These are phyloP conservation scores for Gliomastix tumulicola DNA, from an alignment of 2,329 filamentous ascomycete genomes.

Conservation along the genomic window DNA sequence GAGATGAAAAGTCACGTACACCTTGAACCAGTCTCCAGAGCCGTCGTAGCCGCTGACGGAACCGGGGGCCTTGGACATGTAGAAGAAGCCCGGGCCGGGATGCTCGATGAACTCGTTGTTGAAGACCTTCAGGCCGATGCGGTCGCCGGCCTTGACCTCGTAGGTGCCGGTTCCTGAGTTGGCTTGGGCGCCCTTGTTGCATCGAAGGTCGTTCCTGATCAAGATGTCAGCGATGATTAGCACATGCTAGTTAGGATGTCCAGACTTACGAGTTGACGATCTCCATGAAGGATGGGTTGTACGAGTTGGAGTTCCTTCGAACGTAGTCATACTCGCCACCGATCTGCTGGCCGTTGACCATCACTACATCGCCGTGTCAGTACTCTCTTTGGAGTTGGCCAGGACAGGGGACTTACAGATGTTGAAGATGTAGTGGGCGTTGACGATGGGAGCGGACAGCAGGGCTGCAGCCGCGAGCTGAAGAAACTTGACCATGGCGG, in stretches of 20 bases:
- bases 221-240: constrained; percentile 7
- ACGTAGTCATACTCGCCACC: constrained; percentile 39
- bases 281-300: constrained; percentile 26
- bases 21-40: constrained; percentile 32
- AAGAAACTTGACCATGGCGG: constrained; percentile 6
- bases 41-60: constrained; percentile 36
- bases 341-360: constrained; percentile 32
- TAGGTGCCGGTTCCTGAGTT: constrained; percentile 27
- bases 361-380: too few relatives aligned
- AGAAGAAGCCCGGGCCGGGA: constrained; percentile 32
- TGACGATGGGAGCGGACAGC: constrained; percentile 7
- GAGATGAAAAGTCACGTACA: constrained; percentile 15
- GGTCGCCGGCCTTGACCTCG: constrained; percentile 38
- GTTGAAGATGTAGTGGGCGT: constrained; percentile 26
- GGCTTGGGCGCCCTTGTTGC: constrained; percentile 22
- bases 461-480: constrained; percentile 5
- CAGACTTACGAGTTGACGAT: constrained; percentile 14
- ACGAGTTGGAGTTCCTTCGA: constrained; percentile 31
- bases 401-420: too few relatives aligned
- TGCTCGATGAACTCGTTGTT: constrained; percentile 40
- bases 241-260: too few relatives aligned
- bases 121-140: constrained; percentile 42
- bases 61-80: constrained; percentile 34
- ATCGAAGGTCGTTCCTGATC: constrained; percentile 24
- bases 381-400: too few relatives aligned